Conservation (phyloP, 2,329 filamentous ascomycete genomes). For the Cladosporium sp. region DNA sequence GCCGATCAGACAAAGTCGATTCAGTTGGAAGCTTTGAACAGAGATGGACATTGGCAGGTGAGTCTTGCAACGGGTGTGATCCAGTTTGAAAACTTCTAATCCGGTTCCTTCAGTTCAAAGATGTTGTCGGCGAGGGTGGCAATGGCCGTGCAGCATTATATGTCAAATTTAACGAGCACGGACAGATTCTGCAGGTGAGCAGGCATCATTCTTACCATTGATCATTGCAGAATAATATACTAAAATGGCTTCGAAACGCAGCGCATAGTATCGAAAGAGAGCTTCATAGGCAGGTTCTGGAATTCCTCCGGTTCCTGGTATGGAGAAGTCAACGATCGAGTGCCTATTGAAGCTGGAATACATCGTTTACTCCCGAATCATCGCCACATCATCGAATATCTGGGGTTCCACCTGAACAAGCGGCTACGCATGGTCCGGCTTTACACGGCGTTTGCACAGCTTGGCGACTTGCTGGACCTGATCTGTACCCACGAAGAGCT, state of each 20-base stretch:
- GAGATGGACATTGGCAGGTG: background rate
- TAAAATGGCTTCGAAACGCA: background rate
- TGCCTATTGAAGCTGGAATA: background rate
- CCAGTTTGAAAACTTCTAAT: no score
- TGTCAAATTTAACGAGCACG: background rate
- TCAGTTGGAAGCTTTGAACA: background rate
- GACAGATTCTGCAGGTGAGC: background rate
- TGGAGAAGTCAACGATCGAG: background rate
- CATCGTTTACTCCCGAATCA: background rate
- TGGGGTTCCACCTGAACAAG: background rate
- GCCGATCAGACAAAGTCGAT: background rate
- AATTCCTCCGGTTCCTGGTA: background rate
- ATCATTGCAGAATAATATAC: no score
- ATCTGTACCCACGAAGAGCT: background rate
- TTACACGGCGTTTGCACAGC: conserved; percentile 3
- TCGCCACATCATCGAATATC: background rate
- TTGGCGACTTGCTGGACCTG: background rate
- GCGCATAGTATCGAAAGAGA: conserved; percentile 1
- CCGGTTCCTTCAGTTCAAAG: background rate
- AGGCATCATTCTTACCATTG: background rate
- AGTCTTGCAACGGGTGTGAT: background rate
- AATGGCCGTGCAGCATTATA: background rate
- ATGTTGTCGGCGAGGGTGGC: background rate
- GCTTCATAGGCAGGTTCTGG: background rate
- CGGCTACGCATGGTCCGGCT: background rate